Conservation (phyloP, 139 green algal genomes). For the Nannochloris sp. region DNA sequence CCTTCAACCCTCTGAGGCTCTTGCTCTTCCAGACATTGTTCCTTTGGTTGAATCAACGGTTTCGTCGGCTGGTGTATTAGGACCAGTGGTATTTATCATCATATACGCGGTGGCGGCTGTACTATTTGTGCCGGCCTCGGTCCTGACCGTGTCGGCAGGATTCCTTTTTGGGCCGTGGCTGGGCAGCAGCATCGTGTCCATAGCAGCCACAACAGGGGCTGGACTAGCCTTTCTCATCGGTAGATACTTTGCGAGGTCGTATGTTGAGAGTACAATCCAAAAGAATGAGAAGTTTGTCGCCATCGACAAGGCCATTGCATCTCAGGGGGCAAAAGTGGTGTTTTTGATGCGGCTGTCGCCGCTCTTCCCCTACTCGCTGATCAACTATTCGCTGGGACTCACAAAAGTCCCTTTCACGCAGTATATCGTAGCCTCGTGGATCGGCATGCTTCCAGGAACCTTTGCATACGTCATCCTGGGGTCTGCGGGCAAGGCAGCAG, state of each 20-base stretch:
- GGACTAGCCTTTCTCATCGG: conserved; percentile 52
- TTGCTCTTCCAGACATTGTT: background rate
- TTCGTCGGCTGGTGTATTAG: conserved; percentile 21
- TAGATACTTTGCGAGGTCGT: conserved; percentile 48
- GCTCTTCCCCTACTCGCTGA: conserved; percentile 58
- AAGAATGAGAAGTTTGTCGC: conserved; percentile 29
- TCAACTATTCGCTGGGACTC: conserved; percentile 62
- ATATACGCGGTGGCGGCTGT: conserved; percentile 53
- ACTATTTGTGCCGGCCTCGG: conserved; percentile 56
- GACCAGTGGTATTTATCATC: conserved; percentile 41
- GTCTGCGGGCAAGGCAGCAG: conserved; percentile 37
- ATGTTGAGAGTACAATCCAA: conserved; percentile 28
- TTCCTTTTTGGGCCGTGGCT: conserved; percentile 57
- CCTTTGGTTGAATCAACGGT: conserved; percentile 1
- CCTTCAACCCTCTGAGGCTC: background rate
- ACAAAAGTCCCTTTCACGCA: conserved; percentile 40
- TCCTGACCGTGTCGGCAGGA: conserved; percentile 65
- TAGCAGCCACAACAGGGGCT: conserved; percentile 47
- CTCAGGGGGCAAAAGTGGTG: conserved; percentile 46
- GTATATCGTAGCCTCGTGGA: conserved; percentile 65
- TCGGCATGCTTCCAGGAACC: conserved; percentile 70
- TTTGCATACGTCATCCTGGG: conserved; percentile 72
- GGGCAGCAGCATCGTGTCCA: conserved; percentile 55
- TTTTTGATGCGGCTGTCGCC: conserved; percentile 65
- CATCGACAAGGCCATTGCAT: conserved; percentile 38